Percentiles rank a stretch among this genome's conserved stretches.
phyloP scores from a whole-genome alignment of 352 stramenopile genomes.

The Globisporangium heterothallicum region DNA sequence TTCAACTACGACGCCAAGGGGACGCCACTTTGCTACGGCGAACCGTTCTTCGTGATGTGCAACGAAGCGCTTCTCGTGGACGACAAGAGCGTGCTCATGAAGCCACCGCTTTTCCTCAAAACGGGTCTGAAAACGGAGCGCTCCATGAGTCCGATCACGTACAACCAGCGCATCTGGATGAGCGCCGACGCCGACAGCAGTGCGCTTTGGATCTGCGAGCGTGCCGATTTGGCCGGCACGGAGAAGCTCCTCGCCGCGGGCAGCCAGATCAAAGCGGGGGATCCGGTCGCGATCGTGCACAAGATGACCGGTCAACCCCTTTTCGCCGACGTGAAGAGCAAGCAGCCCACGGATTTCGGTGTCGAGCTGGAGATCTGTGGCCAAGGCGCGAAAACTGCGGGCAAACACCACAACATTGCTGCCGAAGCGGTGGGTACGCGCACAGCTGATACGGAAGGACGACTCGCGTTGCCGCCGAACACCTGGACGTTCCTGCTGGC shows the following conservation, averaged over 20 bases:
- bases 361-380: slow-evolving; percentile 71
- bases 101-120: slow-evolving; percentile 75
- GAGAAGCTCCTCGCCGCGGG: slow-evolving; percentile 69
- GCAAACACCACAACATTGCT: slow-evolving; percentile 67
- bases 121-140: slow-evolving; percentile 75
- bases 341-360: slow-evolving; percentile 75
- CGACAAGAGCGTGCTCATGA: slow-evolving; percentile 64
- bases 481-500: slow-evolving; percentile 66
- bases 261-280: slow-evolving; percentile 32
- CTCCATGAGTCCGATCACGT: slow-evolving; percentile 84
- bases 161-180: slow-evolving; percentile 77
- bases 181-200: slow-evolving; percentile 55
- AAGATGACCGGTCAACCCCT: slow-evolving; percentile 83
- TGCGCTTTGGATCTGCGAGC: slow-evolving; percentile 65
- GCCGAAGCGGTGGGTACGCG: slow-evolving; percentile 50
- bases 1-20: slow-evolving; percentile 15
- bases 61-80: slow-evolving; percentile 77
- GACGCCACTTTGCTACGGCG: slow-evolving; percentile 58
- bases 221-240: slow-evolving; percentile 49
- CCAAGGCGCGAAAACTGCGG: slow-evolving; percentile 33
- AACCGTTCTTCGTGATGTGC: slow-evolving; percentile 77
- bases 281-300: slow-evolving; percentile 61
- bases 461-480: slow-evolving; percentile 39
- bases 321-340: slow-evolving; percentile 40
- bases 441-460: slow-evolving; percentile 64